These are phyloP conservation scores for Chara braunii DNA, from an alignment of 139 green algal genomes.

Conservation along the genomic window DNA sequence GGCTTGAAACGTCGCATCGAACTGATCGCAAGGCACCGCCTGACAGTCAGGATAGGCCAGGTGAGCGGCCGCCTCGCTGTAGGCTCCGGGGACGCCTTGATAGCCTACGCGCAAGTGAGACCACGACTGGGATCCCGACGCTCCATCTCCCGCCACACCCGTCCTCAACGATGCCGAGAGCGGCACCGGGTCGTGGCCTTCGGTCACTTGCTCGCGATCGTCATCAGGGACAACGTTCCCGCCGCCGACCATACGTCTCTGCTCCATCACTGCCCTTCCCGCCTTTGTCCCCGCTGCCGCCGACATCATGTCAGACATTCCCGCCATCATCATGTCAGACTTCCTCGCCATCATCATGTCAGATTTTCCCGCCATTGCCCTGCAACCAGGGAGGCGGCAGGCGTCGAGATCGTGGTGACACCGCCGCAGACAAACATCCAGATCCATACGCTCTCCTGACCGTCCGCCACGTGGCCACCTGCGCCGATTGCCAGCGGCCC, in stretches of 20 bases:
- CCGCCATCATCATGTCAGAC: no score
- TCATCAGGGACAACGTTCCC: not conserved
- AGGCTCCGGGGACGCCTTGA: constrained; percentile 87
- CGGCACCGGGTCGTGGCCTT: not conserved
- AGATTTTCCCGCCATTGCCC: no score
- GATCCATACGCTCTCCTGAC: no score
- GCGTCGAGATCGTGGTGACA: no score
- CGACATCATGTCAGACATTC: not conserved
- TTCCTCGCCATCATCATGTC: no score
- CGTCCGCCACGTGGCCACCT: no score
- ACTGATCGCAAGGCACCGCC: constrained; percentile 84
- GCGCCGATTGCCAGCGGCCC: no score
- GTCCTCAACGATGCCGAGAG: not conserved
- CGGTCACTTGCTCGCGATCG: not conserved
- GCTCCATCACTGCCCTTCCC: not conserved
- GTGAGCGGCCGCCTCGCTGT: constrained; percentile 80
- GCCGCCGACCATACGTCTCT: not conserved
- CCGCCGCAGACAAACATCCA: no score
- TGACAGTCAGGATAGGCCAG: constrained; percentile 69
- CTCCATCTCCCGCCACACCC: not conserved
- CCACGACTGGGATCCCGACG: not conserved
- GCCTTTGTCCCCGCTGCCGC: not conserved
- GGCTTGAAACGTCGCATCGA: constrained; percentile 85
- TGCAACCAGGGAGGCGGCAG: no score
- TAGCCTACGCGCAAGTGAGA: not conserved